Base-by-base conservation (phyloP, 352 stramenopile species). In the Halophytophthora polymorphica region DNA sequence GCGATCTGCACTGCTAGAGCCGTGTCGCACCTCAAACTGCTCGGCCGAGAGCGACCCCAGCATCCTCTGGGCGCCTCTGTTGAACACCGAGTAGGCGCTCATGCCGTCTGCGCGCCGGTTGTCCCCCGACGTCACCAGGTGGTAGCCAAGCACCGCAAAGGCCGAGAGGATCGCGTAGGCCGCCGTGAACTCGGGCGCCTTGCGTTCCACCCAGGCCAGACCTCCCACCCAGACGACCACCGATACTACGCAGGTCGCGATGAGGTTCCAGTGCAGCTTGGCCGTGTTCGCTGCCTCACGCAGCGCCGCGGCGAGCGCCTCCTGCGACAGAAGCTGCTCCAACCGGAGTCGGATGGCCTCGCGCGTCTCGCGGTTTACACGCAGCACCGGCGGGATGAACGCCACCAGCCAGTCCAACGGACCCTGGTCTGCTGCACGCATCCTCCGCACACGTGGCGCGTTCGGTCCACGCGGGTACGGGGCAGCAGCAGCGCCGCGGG, bases 1-100 rank as follows among this genome's bases (percentile, higher is more conserved):
- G 11, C 42, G 41, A 22, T n/a, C 34, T 31, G 25, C 17, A 29
- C 25, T 3, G 36, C 23, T 14, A 56, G 39, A 22, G 22, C 18
- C 31, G 46, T 8, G 19, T 31, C 42, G 19, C 54, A 88, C 80
- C 80, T 93, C 83, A 50, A 93, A 91, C 50, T 93, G 79, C 35
- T 93, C 83, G 25, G 78, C 83, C 12, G 83, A 90, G 17, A 93
- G 63, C 5, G 80, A 90, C 4, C 83, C 83, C 47, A 90, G 48
- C 75, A 93, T 86, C 48, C 83, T 77, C 43, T 77, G 68, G 11
- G 66, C 60, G 14, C 73, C 71, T 19, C 64, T 69, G 55, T 93
- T 93, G 49, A 93, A 93, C 17, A 93, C 74, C 21, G 83, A 93
- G 56, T 93, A 93, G 2, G 83, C 81, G 48, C 83, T 93, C 14